phyloP scores from a whole-genome alignment of 306 rosid genomes.

The Ammopiptanthus mongolicus region DNA sequence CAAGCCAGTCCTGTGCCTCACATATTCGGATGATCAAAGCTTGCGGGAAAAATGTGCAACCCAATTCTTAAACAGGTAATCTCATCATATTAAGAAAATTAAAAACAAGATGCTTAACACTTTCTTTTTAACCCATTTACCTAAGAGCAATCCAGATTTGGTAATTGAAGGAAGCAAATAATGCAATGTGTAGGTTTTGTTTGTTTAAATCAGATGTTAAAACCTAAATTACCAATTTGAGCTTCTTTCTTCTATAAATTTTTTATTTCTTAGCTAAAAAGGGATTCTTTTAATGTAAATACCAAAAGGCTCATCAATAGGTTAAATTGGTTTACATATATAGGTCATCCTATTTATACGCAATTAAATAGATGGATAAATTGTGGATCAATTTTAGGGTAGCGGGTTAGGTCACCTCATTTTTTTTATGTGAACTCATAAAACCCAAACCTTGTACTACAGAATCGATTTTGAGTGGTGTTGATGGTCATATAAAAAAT shows the following conservation, averaged over 20 bases:
- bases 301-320: not conserved
- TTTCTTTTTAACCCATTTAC: not conserved
- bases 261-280: not conserved
- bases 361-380: not conserved
- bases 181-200: not conserved
- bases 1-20: conserved; percentile 94
- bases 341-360: not conserved
- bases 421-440: not conserved
- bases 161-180: not conserved
- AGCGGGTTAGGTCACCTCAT: not conserved
- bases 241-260: not conserved
- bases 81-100: not conserved
- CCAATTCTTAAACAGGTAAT: conserved; percentile 85
- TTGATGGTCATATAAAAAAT: not conserved
- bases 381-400: not conserved
- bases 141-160: conserved; percentile 1
- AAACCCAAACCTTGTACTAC: not conserved
- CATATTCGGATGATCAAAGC: conserved; percentile 65
- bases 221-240: not conserved
- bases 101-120: not conserved
- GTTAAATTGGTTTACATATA: not conserved
- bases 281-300: not conserved
- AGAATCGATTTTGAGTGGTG: not conserved
- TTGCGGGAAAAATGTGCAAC: conserved; percentile 76
- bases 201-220: not conserved